Evolutionary conservation across 2,329 filamentous ascomycete species (phyloP).

Genomic region (Fusarium coicis): DNA sequence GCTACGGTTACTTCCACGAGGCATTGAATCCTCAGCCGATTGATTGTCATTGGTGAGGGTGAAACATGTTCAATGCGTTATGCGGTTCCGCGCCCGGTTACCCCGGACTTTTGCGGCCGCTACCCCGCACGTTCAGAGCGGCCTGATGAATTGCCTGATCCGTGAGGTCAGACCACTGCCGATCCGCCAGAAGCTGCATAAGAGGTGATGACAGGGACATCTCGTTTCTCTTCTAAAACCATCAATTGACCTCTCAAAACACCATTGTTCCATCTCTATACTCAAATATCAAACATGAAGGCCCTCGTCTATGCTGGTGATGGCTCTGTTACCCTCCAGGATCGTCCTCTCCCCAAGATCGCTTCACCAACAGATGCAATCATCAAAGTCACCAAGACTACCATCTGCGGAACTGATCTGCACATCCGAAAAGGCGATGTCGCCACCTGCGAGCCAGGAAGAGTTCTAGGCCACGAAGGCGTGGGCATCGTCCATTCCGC

Average conservation of each 20-base stretch:
- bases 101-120: background rate
- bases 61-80: background rate
- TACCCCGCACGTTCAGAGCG: background rate
- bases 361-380: constrained; percentile 58
- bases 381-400: constrained; percentile 58
- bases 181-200: background rate
- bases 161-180: background rate
- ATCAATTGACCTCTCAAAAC: background rate
- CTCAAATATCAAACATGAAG: constrained; percentile 51
- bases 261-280: accelerated
- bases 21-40: background rate
- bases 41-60: background rate
- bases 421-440: constrained; percentile 67
- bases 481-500: constrained; percentile 60
- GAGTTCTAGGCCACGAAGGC: constrained; percentile 64
- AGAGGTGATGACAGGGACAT: background rate
- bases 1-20: background rate
- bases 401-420: constrained; percentile 66
- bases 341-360: constrained; percentile 56
- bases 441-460: constrained; percentile 56
- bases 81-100: background rate
- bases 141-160: background rate
- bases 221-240: background rate
- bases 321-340: constrained; percentile 51
- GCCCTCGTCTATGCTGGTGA: constrained; percentile 57